These are phyloP conservation scores for Zasmidium citrigriseum DNA, from an alignment of 2,329 filamentous ascomycete genomes.

Conservation along the genomic window DNA sequence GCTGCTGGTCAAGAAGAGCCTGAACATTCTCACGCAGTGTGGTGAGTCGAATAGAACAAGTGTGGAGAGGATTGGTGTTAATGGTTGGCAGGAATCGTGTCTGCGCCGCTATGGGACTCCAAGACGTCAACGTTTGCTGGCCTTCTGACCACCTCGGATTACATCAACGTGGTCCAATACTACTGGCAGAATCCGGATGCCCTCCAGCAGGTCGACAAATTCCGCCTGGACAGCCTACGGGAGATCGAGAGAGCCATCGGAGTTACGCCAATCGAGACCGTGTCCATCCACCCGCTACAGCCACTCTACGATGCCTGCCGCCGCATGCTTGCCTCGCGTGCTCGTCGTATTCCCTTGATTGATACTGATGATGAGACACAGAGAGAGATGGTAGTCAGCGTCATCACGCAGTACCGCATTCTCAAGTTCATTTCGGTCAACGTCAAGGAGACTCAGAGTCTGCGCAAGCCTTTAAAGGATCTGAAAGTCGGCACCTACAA, in stretches of 20 bases:
- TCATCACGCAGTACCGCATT: slow-evolving; percentile 97
- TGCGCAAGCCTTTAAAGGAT: slow-evolving; percentile 84
- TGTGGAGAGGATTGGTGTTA: not conserved
- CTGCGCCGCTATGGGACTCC: slow-evolving; percentile 95
- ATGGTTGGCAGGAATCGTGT: slow-evolving; percentile 76
- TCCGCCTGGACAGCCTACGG: slow-evolving; percentile 86
- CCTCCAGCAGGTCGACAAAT: slow-evolving; percentile 86
- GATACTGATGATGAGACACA: slow-evolving; percentile 93
- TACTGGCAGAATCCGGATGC: slow-evolving; percentile 97
- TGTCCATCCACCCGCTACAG: slow-evolving; percentile 88
- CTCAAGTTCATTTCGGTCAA: slow-evolving; percentile 99
- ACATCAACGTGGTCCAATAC: slow-evolving; percentile 98
- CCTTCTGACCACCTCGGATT: slow-evolving; percentile 91
- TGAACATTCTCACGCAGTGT: slow-evolving; percentile 94
- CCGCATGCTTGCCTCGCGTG: slow-evolving; percentile 89
- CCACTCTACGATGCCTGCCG: slow-evolving; percentile 94
- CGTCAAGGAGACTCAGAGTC: slow-evolving; percentile 79
- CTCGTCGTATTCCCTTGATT: slow-evolving; percentile 88
- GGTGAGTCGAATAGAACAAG: slow-evolving; percentile 54
- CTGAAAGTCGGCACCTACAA: slow-evolving; percentile 83
- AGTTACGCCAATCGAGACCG: slow-evolving; percentile 86
- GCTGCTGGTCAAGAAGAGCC: slow-evolving; percentile 92
- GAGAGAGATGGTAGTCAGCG: slow-evolving; percentile 88
- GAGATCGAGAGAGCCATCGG: slow-evolving; percentile 95
- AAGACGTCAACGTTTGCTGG: slow-evolving; percentile 90